These are phyloP conservation scores for Cryptococcus sp. DNA, from an alignment of 1,284 basidiomycete genomes.

Conservation along the genomic window DNA sequence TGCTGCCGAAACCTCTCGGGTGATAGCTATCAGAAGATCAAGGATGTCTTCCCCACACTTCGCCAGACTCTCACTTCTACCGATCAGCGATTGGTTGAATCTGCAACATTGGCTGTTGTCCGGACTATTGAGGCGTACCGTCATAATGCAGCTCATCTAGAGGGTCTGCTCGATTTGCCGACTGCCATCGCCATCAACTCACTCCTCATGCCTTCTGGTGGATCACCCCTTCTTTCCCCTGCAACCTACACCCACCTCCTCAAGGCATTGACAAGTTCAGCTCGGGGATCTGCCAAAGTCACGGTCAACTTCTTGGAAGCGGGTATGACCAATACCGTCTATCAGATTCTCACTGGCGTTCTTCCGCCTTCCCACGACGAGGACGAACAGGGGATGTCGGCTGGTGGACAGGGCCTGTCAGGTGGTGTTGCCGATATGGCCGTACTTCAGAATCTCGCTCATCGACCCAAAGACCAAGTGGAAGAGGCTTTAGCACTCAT, in stretches of 20 bases:
- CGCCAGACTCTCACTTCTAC: constrained; percentile 83
- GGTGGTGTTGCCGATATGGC: constrained; percentile 90
- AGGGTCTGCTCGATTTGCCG: constrained; percentile 75
- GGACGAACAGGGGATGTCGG: constrained; percentile 62
- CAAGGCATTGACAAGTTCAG: constrained; percentile 76
- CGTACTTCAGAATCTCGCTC: constrained; percentile 93
- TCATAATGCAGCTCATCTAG: constrained; percentile 74
- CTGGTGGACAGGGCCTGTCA: constrained; percentile 62
- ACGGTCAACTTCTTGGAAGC: constrained; percentile 79
- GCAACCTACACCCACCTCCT: constrained; percentile 85
- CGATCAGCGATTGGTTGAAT: constrained; percentile 90
- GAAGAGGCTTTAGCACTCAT: constrained; percentile 84
- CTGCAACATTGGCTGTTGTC: constrained; percentile 86
- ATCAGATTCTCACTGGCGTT: constrained; percentile 89
- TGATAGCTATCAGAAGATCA: constrained; percentile 82
- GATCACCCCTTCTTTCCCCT: constrained; percentile 73
- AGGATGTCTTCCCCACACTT: constrained; percentile 84
- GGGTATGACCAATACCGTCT: constrained; percentile 81
- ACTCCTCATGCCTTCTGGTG: constrained; percentile 78
- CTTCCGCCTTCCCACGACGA: constrained; percentile 61
- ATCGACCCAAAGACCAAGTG: constrained; percentile 92
- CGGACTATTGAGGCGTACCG: constrained; percentile 88
- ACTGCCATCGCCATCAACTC: constrained; percentile 77
- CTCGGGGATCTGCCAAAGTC: constrained; percentile 79
- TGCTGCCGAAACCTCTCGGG: constrained; percentile 85